Evolutionary conservation across 306 rosid genomes (phyloP).

Genomic region (Herpetospermum pedunculosum): DNA sequence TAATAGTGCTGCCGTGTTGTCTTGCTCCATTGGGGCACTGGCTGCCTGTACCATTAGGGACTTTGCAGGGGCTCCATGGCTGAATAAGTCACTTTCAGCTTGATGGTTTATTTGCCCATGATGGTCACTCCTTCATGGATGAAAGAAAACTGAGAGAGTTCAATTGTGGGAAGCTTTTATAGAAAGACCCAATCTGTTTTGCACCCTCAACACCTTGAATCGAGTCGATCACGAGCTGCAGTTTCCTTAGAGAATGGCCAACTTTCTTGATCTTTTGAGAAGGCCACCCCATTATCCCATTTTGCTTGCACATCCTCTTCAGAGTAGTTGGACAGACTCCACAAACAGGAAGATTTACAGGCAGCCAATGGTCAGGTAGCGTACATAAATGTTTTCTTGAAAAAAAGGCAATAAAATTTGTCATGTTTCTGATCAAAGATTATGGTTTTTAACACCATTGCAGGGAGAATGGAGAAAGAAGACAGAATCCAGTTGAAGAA

Average conservation of each 20-base stretch:
- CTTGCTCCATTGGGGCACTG: neutral
- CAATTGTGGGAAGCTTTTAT: slow-evolving; percentile 44
- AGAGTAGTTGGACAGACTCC: slow-evolving; percentile 65
- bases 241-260: slow-evolving; percentile 49
- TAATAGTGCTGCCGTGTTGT: slow-evolving; percentile 13
- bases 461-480: neutral
- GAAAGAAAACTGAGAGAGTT: slow-evolving; percentile 19
- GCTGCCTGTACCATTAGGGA: slow-evolving; percentile 19
- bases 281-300: slow-evolving; percentile 52
- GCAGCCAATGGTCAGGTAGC: neutral
- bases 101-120: slow-evolving; percentile 9
- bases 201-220: slow-evolving; percentile 63
- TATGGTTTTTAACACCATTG: neutral
- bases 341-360: neutral
- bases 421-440: neutral
- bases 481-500: neutral
- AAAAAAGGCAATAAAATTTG: neutral
- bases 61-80: slow-evolving; percentile 20
- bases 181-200: slow-evolving; percentile 41
- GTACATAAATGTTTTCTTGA: neutral
- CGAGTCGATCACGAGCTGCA: slow-evolving; percentile 52
- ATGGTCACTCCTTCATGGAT: slow-evolving; percentile 9
- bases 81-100: slow-evolving; percentile 6
- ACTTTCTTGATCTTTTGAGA: slow-evolving; percentile 61
- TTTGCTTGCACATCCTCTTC: slow-evolving; percentile 67